phyloP scores from a whole-genome alignment of 2,329 filamentous ascomycete genomes.

The Claviceps monticola region DNA sequence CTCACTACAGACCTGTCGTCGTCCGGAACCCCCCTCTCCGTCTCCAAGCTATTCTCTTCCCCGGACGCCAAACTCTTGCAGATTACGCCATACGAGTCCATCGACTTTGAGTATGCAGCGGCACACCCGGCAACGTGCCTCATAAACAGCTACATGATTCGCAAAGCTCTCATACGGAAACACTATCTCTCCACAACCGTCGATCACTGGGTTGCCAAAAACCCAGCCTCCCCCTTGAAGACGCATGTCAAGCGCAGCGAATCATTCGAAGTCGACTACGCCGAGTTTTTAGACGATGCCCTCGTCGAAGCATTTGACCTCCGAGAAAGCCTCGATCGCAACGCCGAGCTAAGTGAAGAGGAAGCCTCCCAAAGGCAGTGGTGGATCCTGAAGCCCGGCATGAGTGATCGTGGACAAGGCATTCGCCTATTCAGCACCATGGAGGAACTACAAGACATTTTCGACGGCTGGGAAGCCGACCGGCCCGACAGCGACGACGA shows the following conservation, averaged over 20 bases:
- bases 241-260: slow-evolving; percentile 64
- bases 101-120: slow-evolving; percentile 69
- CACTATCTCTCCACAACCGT: slow-evolving; percentile 82
- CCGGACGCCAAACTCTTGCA: slow-evolving; percentile 46
- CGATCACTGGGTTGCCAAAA: slow-evolving; percentile 72
- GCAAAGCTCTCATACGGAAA: slow-evolving; percentile 92
- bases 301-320: slow-evolving; percentile 83
- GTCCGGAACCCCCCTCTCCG: slow-evolving; percentile 18
- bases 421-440: slow-evolving; percentile 81
- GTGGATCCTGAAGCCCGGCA: slow-evolving; percentile 97
- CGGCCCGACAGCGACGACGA: slow-evolving; percentile 51
- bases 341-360: slow-evolving; percentile 24
- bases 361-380: slow-evolving; percentile 46
- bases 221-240: slow-evolving; percentile 55
- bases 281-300: slow-evolving; percentile 90
- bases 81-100: slow-evolving; percentile 72
- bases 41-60: slow-evolving; percentile 22
- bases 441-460: slow-evolving; percentile 71
- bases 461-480: slow-evolving; percentile 77
- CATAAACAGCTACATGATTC: slow-evolving; percentile 84
- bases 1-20: slow-evolving; percentile 33
- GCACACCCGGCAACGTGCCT: slow-evolving; percentile 47
- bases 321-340: slow-evolving; percentile 59
- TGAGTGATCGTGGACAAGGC: slow-evolving; percentile 92
- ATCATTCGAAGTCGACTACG: slow-evolving; percentile 89